phyloP scores from a whole-genome alignment of 805 yeast genomes.

The Wickerhamomyces mucosus region DNA sequence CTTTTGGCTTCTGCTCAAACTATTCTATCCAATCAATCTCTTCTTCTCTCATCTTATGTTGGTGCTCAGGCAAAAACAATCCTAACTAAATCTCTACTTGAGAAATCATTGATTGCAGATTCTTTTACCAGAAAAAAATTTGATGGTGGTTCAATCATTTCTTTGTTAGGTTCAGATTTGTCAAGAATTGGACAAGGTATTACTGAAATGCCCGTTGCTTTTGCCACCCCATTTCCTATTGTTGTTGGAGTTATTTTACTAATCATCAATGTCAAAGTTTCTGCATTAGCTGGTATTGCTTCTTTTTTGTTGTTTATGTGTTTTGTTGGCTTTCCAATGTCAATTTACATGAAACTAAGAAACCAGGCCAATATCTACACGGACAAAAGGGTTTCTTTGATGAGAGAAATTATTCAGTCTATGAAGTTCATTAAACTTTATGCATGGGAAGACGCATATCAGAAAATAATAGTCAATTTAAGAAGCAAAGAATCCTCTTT shows the following conservation, averaged over 20 bases:
- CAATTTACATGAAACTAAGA: conserved; percentile 37
- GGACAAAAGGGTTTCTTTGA: conserved; percentile 48
- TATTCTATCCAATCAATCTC: conserved; percentile 42
- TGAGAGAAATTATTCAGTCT: conserved; percentile 49
- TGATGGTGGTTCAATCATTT: conserved; percentile 59
- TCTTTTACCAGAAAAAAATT: conserved; percentile 43
- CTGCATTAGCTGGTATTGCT: conserved; percentile 54
- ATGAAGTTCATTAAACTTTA: conserved; percentile 67
- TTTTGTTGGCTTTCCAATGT: conserved; percentile 32
- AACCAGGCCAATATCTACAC: conserved; percentile 42
- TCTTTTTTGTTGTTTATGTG: conserved; percentile 31
- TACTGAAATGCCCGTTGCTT: conserved; percentile 37
- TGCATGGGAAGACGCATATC: conserved; percentile 80
- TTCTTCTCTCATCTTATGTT: conserved; percentile 12
- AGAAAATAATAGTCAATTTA: conserved; percentile 35
- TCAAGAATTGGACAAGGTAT: conserved; percentile 64
- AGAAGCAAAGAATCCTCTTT: conserved; percentile 49
- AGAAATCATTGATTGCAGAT: conserved; percentile 52
- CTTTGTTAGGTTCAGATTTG: conserved; percentile 68
- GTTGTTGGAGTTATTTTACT: conserved; percentile 48
- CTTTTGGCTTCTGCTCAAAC: conserved; percentile 38
- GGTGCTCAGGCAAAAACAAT: conserved; percentile 63
- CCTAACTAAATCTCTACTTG: conserved; percentile 54
- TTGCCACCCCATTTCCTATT: conserved; percentile 38
- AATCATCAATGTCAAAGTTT: conserved; percentile 50